A percentile compares a stretch with the other conserved stretches of the same genome.
Evolutionary conservation across 352 stramenopile species (phyloP).

Genomic region (Phytopythium helicoides): DNA sequence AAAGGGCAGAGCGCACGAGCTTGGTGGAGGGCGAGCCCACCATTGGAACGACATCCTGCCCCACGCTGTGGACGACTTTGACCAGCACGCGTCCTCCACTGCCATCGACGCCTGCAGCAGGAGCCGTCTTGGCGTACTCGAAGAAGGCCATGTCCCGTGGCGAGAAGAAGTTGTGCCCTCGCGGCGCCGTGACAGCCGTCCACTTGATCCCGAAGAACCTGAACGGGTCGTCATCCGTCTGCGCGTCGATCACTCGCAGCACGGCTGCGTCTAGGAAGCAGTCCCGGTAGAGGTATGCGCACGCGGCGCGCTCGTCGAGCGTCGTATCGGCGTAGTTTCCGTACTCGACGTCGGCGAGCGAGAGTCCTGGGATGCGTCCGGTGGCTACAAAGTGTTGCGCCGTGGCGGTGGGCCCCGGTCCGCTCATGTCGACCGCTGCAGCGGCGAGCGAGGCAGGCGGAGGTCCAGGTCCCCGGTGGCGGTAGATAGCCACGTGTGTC

Average conservation of each 20-base stretch:
- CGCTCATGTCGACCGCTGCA: not conserved
- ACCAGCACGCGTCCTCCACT: conserved; percentile 56
- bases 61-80: conserved; percentile 60
- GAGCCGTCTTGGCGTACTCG: conserved; percentile 49
- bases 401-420: conserved; percentile 6
- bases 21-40: conserved; percentile 15
- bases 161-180: conserved; percentile 45
- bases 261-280: conserved; percentile 70
- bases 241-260: conserved; percentile 55
- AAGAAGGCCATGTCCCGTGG: conserved; percentile 61
- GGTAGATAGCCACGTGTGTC: conserved; percentile 50
- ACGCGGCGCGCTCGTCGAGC: conserved; percentile 55
- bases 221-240: conserved; percentile 61
- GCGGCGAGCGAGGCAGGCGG: not conserved
- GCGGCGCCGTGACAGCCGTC: conserved; percentile 46
- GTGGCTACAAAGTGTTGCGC: conserved; percentile 49
- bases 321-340: conserved; percentile 71
- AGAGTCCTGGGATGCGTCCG: conserved; percentile 51
- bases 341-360: conserved; percentile 66
- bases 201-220: conserved; percentile 80
- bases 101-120: conserved; percentile 16
- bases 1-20: conserved; percentile 54
- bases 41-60: conserved; percentile 38
- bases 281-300: conserved; percentile 55
- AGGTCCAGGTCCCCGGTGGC: conserved; percentile 19